Conservation (phyloP, 345 rosid genomes). For the Salix dunnii region DNA sequence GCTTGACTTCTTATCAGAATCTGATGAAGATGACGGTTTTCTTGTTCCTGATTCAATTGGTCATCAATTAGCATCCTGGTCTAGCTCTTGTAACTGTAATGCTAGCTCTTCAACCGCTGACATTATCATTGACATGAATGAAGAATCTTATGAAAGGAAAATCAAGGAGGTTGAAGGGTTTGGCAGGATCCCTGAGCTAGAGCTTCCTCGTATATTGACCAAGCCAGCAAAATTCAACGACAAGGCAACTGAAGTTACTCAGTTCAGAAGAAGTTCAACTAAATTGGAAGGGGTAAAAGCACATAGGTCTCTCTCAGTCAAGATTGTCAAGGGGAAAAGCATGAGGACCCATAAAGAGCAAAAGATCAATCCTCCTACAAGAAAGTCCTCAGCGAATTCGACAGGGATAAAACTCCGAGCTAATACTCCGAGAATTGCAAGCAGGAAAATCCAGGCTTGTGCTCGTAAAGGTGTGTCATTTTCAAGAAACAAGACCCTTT, state of each 20-base stretch:
- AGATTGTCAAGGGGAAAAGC: slow-evolving; percentile 29
- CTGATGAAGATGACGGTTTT: slow-evolving; percentile 27
- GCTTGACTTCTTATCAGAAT: slow-evolving; percentile 21
- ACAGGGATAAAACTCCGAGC: slow-evolving; percentile 59
- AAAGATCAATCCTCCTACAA: background rate
- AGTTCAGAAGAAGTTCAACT: slow-evolving; percentile 10
- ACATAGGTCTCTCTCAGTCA: slow-evolving; percentile 19
- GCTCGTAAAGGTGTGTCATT: slow-evolving; percentile 30
- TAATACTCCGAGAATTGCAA: slow-evolving; percentile 53
- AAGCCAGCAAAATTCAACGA: slow-evolving; percentile 3
- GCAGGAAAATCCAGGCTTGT: slow-evolving; percentile 9
- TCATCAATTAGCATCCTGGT: slow-evolving; percentile 11
- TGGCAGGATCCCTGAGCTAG: slow-evolving; percentile 18
- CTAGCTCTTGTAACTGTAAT: slow-evolving; percentile 27
- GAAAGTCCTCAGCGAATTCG: slow-evolving; percentile 21
- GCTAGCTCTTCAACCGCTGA: slow-evolving; percentile 35
- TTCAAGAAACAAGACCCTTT: slow-evolving; percentile 26
- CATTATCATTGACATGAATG: slow-evolving; percentile 41
- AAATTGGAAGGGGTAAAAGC: background rate
- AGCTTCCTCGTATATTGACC: slow-evolving; percentile 19
- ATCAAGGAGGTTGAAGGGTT: slow-evolving; percentile 16
- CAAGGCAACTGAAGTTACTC: background rate
- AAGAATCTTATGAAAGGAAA: slow-evolving; percentile 15
- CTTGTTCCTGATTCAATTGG: slow-evolving; percentile 13
- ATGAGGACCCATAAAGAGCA: slow-evolving; percentile 14